phyloP scores from a whole-genome alignment of 352 stramenopile species.

The Phytopythium boreale region DNA sequence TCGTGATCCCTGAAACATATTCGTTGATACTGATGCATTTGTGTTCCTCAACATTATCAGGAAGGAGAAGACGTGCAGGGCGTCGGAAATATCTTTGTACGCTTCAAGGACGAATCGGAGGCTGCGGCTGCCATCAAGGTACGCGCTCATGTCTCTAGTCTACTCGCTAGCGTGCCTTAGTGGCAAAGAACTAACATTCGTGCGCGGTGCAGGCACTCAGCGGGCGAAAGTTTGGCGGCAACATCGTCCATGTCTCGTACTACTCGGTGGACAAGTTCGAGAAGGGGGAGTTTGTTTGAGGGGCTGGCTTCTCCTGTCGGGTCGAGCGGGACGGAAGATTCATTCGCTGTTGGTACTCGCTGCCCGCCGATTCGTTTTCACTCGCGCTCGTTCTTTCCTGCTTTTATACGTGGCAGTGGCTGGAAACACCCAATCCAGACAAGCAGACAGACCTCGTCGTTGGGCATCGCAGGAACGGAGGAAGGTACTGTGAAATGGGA shows the following conservation, averaged over 20 bases:
- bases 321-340: not conserved
- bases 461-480: not conserved
- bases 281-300: constrained; percentile 57
- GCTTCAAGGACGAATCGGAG: constrained; percentile 57
- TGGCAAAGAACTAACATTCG: not conserved
- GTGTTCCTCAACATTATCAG: constrained; percentile 22
- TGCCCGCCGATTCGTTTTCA: not conserved
- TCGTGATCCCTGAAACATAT: not conserved
- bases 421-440: constrained; percentile 1
- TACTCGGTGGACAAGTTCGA: constrained; percentile 75
- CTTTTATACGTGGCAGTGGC: constrained; percentile 8
- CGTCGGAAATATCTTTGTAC: constrained; percentile 80
- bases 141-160: constrained; percentile 1
- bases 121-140: constrained; percentile 75
- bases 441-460: not conserved
- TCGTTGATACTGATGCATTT: not conserved
- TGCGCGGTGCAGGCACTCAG: constrained; percentile 54
- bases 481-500: constrained; percentile 12
- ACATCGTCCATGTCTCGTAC: constrained; percentile 82
- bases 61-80: constrained; percentile 52
- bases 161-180: not conserved
- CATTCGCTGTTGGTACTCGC: constrained; percentile 1
- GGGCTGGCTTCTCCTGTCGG: not conserved
- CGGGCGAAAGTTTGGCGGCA: constrained; percentile 84
- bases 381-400: constrained; percentile 3